Percentiles rank a stretch among this genome's conserved stretches.
Conservation (phyloP, 352 stramenopile species). For the Globisporangium paddicum region DNA sequence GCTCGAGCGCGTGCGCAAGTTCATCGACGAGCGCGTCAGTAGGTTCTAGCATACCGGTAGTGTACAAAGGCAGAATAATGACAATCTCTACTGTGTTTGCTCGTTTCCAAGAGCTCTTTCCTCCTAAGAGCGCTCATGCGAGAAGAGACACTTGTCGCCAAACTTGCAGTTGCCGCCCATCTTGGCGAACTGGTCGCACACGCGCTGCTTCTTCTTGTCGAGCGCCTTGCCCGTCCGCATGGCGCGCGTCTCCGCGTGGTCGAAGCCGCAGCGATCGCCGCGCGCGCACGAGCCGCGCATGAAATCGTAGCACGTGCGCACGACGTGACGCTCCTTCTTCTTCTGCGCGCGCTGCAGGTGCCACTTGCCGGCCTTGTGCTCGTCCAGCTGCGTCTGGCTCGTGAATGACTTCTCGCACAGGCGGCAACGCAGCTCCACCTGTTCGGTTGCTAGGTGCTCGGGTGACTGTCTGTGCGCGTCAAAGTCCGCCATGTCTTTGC, state of each 20-base stretch:
- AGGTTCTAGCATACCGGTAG: too few species aligned
- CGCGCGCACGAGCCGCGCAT: conserved; percentile 63
- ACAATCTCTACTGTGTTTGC: conserved; percentile 10
- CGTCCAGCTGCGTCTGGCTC: conserved; percentile 60
- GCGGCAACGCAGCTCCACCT: conserved; percentile 37
- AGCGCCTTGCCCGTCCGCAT: conserved; percentile 48
- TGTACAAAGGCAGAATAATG: neutral
- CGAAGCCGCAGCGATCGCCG: conserved; percentile 65
- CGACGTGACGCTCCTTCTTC: conserved; percentile 59
- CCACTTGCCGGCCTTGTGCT: conserved; percentile 81
- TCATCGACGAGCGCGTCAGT: conserved; percentile 32
- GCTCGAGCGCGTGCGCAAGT: conserved; percentile 31
- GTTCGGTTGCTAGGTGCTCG: conserved; percentile 35
- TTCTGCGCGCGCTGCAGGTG: conserved; percentile 69
- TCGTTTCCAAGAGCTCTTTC: neutral
- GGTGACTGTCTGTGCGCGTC: conserved; percentile 44
- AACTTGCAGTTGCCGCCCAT: conserved; percentile 51
- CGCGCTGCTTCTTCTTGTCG: conserved; percentile 45
- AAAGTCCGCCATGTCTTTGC: conserved; percentile 64
- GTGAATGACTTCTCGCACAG: conserved; percentile 82
- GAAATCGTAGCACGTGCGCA: conserved; percentile 83
- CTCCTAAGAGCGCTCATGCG: conserved; percentile 29
- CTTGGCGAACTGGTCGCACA: conserved; percentile 48
- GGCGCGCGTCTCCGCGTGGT: conserved; percentile 66
- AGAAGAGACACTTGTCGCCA: conserved; percentile 72